Conservation (phyloP, 129 eudicot genomes). For the Centella asiatica region DNA sequence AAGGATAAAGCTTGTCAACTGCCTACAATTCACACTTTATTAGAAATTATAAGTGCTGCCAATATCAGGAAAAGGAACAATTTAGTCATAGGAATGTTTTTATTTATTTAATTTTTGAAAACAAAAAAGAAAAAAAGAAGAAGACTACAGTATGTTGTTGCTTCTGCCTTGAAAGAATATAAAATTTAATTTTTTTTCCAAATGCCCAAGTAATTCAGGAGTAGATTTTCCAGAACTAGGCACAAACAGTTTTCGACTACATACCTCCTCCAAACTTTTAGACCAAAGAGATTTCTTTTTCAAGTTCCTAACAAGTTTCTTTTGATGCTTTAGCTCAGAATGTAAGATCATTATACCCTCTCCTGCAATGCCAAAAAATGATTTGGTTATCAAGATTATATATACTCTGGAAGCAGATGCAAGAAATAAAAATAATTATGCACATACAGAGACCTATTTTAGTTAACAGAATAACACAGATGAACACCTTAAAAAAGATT, state of each 20-base stretch:
- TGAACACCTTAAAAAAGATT: neutral
- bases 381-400: constrained; percentile 15
- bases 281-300: constrained; percentile 98
- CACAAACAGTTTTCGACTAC: neutral
- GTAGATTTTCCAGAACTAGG: neutral
- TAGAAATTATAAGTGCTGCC: neutral
- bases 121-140: neutral
- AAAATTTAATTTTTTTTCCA: neutral
- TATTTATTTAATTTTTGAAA: no score
- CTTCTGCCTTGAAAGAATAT: neutral
- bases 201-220: no score
- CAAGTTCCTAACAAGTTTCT: constrained; percentile 66
- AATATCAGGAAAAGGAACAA: neutral
- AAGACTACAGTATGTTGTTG: neutral
- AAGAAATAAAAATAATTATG: neutral
- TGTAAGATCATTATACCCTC: constrained; percentile 70
- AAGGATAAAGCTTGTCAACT: neutral
- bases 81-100: neutral
- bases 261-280: constrained; percentile 78
- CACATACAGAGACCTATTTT: neutral
- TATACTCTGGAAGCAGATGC: constrained; percentile 2
- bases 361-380: constrained; percentile 35
- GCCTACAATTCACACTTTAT: neutral
- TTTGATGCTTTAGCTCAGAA: constrained; percentile 79
- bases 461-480: neutral